phyloP scores from a whole-genome alignment of 345 rosid species.

The Bruguiera parviflora region DNA sequence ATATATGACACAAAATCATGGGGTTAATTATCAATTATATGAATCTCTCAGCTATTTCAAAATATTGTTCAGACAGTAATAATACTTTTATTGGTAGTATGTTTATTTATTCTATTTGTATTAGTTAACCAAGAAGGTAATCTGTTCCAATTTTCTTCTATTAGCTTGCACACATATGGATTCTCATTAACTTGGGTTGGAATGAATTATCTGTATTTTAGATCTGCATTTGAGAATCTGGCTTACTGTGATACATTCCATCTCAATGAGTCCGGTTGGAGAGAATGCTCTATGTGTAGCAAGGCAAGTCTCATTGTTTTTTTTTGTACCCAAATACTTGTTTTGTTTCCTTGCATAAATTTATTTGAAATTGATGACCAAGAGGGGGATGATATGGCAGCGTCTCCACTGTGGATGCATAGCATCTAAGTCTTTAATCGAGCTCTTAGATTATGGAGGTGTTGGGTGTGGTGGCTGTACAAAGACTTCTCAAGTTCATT shows the following conservation, averaged over 20 bases:
- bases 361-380: not conserved
- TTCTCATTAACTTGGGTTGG: not conserved
- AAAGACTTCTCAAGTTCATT: conserved; percentile 33
- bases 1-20: too few species aligned
- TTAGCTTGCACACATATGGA: not conserved
- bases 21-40: too few species aligned
- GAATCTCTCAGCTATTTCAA: too few species aligned
- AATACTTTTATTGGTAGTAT: not conserved
- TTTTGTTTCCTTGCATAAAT: not conserved
- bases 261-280: conserved; percentile 80
- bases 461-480: conserved; percentile 64
- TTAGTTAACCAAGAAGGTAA: not conserved
- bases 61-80: not conserved
- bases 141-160: not conserved
- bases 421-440: conserved; percentile 52
- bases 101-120: not conserved
- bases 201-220: conserved; percentile 17
- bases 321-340: not conserved
- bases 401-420: conserved; percentile 90
- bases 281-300: conserved; percentile 61
- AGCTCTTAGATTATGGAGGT: conserved; percentile 78
- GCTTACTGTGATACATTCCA: conserved; percentile 74
- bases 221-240: conserved; percentile 67
- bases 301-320: conserved; percentile 42
- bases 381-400: conserved; percentile 34